Evolutionary conservation across 2,329 filamentous ascomycete species (phyloP), one percentile per base, ranked within the genome.

Genomic region (Trichophyton simii): DNA sequence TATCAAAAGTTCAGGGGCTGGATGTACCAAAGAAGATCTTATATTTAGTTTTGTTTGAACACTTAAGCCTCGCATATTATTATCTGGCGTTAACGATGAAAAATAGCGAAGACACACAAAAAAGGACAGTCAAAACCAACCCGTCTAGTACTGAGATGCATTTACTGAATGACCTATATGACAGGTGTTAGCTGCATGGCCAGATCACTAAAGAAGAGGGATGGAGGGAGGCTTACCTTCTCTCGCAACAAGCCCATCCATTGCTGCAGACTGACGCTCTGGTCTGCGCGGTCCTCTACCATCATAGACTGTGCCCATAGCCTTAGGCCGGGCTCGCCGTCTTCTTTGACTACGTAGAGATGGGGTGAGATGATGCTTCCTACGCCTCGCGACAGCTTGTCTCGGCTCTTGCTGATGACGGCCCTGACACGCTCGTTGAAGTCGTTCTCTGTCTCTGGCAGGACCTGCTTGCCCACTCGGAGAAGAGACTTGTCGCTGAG

Each of bases 251-350:
- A 86, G 61, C 90, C 91, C 80, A 97, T 87, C 87, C 91, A 99
- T 77, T 97, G 92, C 68, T 87, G 87, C 70, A 94, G 86, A 72
- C 91, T 95, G 76, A 95, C 86, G 58, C 91, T 87, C 77, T 96
- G 91, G 72, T 99, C 94, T 61, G 92, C 90, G 66, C 92, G 82
- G 76, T 99, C 94, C 76, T 99, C 94, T 55, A 99, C 87, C 69
- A 99, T 78, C 75, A 97, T 80, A 50, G 94, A 96, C 80, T 96
- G 92, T 52, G 94, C 94, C 94, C 94, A 99, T 65, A 97, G 79
- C 76, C 95, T 91, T 73, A 99, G 78, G 69, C 89, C 92, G 36
- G 94, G 94, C 77, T 99, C 94, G 59, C 94, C 94, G 70, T 97
- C 94, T 75, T 97, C 92, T 68, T 91, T 86, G 64, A 97, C 88